Evolutionary conservation across 1,284 basidiomycete species (phyloP).

Genomic region (Boletus sp.): DNA sequence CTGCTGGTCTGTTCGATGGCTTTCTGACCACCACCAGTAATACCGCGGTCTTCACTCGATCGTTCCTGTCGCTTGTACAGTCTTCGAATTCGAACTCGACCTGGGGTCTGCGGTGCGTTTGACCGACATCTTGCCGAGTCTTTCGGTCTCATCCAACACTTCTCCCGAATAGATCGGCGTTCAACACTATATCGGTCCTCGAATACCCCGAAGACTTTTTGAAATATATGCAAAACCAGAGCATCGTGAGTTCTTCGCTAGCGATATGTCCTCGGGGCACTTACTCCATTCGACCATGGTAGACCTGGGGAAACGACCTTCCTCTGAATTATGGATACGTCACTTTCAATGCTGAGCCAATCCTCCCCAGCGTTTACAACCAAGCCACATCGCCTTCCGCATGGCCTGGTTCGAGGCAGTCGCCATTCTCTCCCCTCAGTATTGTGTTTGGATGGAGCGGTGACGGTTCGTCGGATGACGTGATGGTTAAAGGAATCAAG

Average conservation of each 20-base stretch:
- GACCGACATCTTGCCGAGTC: neutral
- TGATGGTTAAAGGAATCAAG: slow-evolving; percentile 46
- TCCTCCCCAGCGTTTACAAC: slow-evolving; percentile 49
- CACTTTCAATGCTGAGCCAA: slow-evolving; percentile 61
- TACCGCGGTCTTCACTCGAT: slow-evolving; percentile 40
- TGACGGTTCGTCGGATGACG: slow-evolving; percentile 40
- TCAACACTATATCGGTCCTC: slow-evolving; percentile 30
- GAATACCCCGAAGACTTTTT: slow-evolving; percentile 26
- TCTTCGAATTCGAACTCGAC: slow-evolving; percentile 25
- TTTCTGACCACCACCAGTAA: slow-evolving; percentile 39
- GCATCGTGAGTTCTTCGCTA: slow-evolving; percentile 18
- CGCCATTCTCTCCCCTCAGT: slow-evolving; percentile 50
- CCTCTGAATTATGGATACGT: slow-evolving; percentile 33
- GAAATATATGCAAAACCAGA: slow-evolving; percentile 23
- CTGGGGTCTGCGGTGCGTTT: slow-evolving; percentile 29
- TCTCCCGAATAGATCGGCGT: slow-evolving; percentile 23
- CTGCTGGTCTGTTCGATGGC: slow-evolving; percentile 48
- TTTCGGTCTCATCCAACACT: neutral
- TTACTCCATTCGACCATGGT: neutral
- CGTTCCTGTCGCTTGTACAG: slow-evolving; percentile 41
- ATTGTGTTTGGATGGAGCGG: slow-evolving; percentile 52
- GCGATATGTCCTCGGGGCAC: neutral
- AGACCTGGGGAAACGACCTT: slow-evolving; percentile 26
- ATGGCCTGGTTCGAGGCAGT: slow-evolving; percentile 51
- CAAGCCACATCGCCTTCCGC: slow-evolving; percentile 48